Conservation (phyloP, 169 alveolate genomes). For the Amoebophrya sp. region DNA sequence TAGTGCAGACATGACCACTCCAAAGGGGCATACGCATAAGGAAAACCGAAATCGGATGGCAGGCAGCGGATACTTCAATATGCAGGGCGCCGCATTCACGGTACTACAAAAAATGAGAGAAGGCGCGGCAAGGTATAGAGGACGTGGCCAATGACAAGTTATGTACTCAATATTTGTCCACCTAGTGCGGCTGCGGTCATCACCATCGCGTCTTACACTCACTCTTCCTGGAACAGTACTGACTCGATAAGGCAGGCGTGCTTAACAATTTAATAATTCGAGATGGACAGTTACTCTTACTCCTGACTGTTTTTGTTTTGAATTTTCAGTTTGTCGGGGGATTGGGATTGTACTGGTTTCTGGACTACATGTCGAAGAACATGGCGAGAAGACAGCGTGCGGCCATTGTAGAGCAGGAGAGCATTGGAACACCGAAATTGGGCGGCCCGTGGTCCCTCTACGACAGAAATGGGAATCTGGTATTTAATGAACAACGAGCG, state of each 20-base stretch:
- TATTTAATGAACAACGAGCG: too few species aligned
- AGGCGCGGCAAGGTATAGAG: too few species aligned
- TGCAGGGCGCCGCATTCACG: neutral
- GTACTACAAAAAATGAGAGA: too few species aligned
- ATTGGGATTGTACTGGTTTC: neutral
- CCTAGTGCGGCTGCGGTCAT: too few species aligned
- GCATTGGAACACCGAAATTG: slow-evolving; percentile 64
- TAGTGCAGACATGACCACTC: neutral
- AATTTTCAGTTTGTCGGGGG: neutral
- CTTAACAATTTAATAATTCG: too few species aligned
- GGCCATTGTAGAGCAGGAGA: slow-evolving; percentile 3
- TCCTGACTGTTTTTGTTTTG: too few species aligned
- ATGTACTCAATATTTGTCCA: too few species aligned
- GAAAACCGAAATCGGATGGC: neutral
- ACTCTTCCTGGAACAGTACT: too few species aligned
- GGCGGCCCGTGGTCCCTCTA: slow-evolving; percentile 71
- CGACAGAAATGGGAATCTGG: slow-evolving; percentile 50
- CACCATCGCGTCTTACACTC: too few species aligned
- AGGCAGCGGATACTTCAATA: neutral
- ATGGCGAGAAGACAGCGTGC: neutral
- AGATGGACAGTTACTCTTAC: too few species aligned
- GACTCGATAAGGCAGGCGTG: too few species aligned
- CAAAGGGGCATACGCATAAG: neutral
- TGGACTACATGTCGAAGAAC: neutral
- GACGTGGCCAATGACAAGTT: too few species aligned